Evolutionary conservation across 768 basidiomycete species (phyloP), one percentile per base, ranked within the genome.

Genomic region (Mycena indigotica): DNA sequence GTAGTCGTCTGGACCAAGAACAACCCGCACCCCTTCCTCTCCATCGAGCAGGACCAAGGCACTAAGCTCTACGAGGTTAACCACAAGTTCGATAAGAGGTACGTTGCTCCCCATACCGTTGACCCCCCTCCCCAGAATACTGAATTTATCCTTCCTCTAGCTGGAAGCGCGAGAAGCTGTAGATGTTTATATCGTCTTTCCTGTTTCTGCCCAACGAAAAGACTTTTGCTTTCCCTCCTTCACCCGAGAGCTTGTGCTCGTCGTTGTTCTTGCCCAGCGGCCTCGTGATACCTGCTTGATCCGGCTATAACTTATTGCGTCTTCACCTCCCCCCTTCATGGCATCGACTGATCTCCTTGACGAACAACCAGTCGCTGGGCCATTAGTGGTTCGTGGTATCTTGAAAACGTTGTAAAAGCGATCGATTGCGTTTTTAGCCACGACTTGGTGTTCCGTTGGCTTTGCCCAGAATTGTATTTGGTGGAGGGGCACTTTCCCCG

Each of bases 1-100:
- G n/a, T 54, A 83, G 82, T 82, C 50, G 67, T 81, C 61, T 83
- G 82, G 81, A 80, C 81, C 54, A 82, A 82, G 65, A 82, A 44
- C 70, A 95, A 95, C 80, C 92, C 92, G 30, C 86, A 86, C 21
- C 93, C 93, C n/a, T 95, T 91, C 90, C 91, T 91, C 74, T 80
- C 83, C 55, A 81, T 94, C 69, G 80, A 89, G 70, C 85, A 80
- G 35, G 79, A 87, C 67, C 85, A 94, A 73, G 83, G 83, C 62
- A 89, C 82, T 52, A 93, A 93, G 75, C 41, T 93, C 58, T 66
- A 85, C 69, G 70, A 80, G 41, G 82, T 90, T 35, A 85, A 87
- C 75, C 85, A 88, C 69, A 87, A 84, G 65, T 91, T 93, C 65
- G 80, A 87, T 6, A 88, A 85, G 77, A 84, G 79, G 91, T 88